Conservation (phyloP, 2,329 filamentous ascomycete species). For the Penicillium sp. region DNA sequence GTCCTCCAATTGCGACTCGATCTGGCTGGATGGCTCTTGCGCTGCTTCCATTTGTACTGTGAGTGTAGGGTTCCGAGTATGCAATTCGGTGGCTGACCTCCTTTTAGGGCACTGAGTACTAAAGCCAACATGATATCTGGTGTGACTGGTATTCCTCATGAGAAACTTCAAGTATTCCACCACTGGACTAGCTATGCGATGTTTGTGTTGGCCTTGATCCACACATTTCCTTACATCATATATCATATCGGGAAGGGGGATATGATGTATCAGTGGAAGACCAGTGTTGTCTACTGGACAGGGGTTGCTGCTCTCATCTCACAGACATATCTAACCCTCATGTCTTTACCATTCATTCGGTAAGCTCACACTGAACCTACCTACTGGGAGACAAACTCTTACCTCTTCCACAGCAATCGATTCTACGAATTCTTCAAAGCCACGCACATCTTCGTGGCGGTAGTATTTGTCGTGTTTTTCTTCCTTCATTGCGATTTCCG, state of each 20-base stretch:
- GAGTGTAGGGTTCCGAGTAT: slow-evolving; percentile 3
- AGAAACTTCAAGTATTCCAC: slow-evolving; percentile 57
- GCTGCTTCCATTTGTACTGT: slow-evolving; percentile 54
- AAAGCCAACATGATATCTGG: slow-evolving; percentile 59
- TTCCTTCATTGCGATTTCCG: slow-evolving; percentile 59
- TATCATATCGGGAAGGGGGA: slow-evolving; percentile 51
- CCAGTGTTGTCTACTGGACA: slow-evolving; percentile 54
- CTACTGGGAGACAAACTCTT: not conserved
- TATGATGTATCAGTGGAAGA: slow-evolving; percentile 50
- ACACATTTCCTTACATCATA: slow-evolving; percentile 62
- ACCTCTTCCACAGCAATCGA: slow-evolving; percentile 41
- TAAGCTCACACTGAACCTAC: slow-evolving; percentile 27
- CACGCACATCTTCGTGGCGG: slow-evolving; percentile 52
- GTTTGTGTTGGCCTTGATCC: slow-evolving; percentile 57
- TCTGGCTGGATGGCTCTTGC: slow-evolving; percentile 55
- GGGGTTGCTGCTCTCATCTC: slow-evolving; percentile 56
- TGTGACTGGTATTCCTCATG: slow-evolving; percentile 57
- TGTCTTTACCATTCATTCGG: slow-evolving; percentile 54
- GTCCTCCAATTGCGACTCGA: slow-evolving; percentile 55
- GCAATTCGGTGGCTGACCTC: slow-evolving; percentile 5
- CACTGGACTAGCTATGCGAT: slow-evolving; percentile 57
- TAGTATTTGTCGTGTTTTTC: slow-evolving; percentile 57
- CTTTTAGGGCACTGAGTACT: slow-evolving; percentile 46
- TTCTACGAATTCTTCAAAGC: slow-evolving; percentile 62
- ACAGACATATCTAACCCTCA: slow-evolving; percentile 57